These are phyloP conservation scores for Aspergillus latus DNA, from an alignment of 2,329 filamentous ascomycete species.

Conservation along the genomic window DNA sequence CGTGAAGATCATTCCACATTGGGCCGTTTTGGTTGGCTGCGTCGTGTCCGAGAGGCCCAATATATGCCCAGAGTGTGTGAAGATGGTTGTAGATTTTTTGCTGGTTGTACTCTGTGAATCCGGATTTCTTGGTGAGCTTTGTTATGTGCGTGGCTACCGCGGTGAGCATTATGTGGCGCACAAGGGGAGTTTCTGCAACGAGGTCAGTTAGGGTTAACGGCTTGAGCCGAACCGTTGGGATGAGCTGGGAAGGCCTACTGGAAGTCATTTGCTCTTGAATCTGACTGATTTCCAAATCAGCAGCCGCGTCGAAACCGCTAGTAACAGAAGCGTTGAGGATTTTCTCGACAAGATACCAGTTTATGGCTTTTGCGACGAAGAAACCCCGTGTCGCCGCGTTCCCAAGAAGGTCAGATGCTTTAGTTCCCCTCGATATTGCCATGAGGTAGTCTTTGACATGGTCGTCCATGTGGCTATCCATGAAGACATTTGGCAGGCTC, in stretches of 20 bases:
- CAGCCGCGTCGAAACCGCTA: conserved; percentile 24
- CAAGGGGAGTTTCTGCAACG: conserved; percentile 21
- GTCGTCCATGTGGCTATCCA: conserved; percentile 19
- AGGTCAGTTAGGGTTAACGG: neutral
- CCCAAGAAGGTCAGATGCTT: conserved; percentile 24
- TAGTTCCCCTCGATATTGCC: conserved; percentile 13
- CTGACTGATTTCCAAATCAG: conserved; percentile 24
- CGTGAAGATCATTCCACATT: conserved; percentile 23
- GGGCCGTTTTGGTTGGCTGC: conserved; percentile 4
- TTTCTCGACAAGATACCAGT: conserved; percentile 25
- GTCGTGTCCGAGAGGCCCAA: conserved; percentile 26
- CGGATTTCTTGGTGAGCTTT: conserved; percentile 19
- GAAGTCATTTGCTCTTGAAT: conserved; percentile 20
- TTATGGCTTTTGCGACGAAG: conserved; percentile 31
- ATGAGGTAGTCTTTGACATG: conserved; percentile 24
- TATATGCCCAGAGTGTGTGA: conserved; percentile 21
- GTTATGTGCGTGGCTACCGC: conserved; percentile 24
- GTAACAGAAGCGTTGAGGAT: conserved; percentile 27
- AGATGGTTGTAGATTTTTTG: conserved; percentile 21
- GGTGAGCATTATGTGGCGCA: conserved; percentile 23
- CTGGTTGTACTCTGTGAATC: conserved; percentile 27
- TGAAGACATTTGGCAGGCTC: conserved; percentile 17
- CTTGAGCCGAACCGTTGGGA: too few species aligned
- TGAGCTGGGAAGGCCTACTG: conserved; percentile 18
- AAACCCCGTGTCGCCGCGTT: conserved; percentile 23